Evolutionary conservation across 2,329 filamentous ascomycete genomes (phyloP), one percentile per base, ranked within the genome.

Genomic region (Dothideomycetidae sp.): DNA sequence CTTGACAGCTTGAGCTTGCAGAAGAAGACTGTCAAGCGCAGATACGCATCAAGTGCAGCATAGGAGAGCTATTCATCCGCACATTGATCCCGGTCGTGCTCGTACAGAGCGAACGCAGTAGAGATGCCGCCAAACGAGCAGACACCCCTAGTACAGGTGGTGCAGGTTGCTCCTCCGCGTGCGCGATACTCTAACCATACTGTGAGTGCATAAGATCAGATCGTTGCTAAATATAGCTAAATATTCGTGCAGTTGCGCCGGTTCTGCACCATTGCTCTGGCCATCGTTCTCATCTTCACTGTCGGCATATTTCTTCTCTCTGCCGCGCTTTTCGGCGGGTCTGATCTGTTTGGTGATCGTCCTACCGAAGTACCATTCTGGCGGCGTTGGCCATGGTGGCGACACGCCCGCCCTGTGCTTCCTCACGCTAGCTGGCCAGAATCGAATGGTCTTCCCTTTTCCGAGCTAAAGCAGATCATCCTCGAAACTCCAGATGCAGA

Each of bases 131-230:
- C 21, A 26, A 55, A 63, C 54, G 78, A 83, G 61, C 64, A 63
- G 40, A 80, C 76, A 35, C 78, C 79, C 41, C 66, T 84, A 48
- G 68, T 83, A 44, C 66, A 74, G 49, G 75, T 70, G 36, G 71
- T 81, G 42, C 67, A 53, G 12, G 63, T 77, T 47, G 64, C 64
- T 18, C 40, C 40, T 10, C 42, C 38, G 13, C 39, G 42, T 14
- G 53, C 56, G 39, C 55, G 59, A 32, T 62, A 62, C 41, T 53
- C 56, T 5, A 73, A 79, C 47, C 64, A 70, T 46, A 69, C 67
- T 17, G 43, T 45, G 29, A 39, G 43, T 32, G n/a, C 13, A n/a
- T 21, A n/a, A n/a, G n/a, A 26, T 28, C 16, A 12, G 7, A 26
- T 7, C 9, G 7, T 2, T 30, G 14, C 5, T n/a, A 3, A 18